Conservation (phyloP, 768 basidiomycete genomes). For the Postia placenta region DNA sequence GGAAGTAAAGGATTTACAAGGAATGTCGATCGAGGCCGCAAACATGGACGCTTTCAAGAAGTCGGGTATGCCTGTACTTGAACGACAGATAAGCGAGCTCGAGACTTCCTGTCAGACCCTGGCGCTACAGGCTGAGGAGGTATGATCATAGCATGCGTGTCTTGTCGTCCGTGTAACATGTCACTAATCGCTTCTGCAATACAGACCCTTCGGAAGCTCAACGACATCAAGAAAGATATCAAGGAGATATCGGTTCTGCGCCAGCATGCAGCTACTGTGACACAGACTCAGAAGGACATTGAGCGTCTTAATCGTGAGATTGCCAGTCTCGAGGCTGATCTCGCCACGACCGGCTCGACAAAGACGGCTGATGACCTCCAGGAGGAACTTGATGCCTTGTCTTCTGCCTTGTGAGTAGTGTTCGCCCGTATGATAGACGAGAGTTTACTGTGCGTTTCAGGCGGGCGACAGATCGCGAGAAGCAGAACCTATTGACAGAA, state of each 20-base stretch:
- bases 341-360: conserved; percentile 66
- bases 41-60: conserved; percentile 47
- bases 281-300: conserved; percentile 53
- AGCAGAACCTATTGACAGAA: conserved; percentile 48
- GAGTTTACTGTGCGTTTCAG: conserved; percentile 28
- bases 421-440: background rate
- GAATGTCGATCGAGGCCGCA: conserved; percentile 50
- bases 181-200: background rate
- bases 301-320: conserved; percentile 58
- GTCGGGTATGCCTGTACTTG: conserved; percentile 61
- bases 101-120: conserved; percentile 51
- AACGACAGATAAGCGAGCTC: conserved; percentile 52
- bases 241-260: conserved; percentile 57
- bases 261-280: conserved; percentile 52
- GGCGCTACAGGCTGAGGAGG: conserved; percentile 55
- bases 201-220: conserved; percentile 49
- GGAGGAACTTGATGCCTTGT: conserved; percentile 59
- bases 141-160: conserved; percentile 22
- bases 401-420: conserved; percentile 53
- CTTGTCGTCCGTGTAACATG: background rate
- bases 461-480: conserved; percentile 61
- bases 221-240: conserved; percentile 48
- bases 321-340: conserved; percentile 55
- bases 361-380: conserved; percentile 87
- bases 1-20: conserved; percentile 52